Evolutionary conservation across 225 moss, liverwort and hornwort species (phyloP).

Genomic region (Pseudoscleropodium purum): DNA sequence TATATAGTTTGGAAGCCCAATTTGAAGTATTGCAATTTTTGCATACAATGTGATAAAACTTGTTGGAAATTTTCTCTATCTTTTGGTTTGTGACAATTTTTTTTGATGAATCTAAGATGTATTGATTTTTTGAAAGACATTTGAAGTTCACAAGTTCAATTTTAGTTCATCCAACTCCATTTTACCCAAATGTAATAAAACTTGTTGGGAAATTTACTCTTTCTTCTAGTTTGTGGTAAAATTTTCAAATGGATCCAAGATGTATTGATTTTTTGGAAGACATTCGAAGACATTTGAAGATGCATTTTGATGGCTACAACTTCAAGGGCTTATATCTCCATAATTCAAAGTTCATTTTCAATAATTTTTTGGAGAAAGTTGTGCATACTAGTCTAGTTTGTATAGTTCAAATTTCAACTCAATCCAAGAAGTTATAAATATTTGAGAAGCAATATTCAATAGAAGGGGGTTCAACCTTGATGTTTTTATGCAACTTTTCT

Average conservation of each 20-base stretch:
- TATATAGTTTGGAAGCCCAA: not conserved
- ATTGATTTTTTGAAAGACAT: not conserved
- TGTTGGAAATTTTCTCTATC: not conserved
- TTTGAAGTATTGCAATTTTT: not conserved
- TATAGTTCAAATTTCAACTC: not conserved
- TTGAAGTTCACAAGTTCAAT: not conserved
- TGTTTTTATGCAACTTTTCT: not conserved
- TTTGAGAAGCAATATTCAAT: not conserved
- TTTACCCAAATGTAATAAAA: not conserved
- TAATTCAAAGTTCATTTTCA: not conserved
- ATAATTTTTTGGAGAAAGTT: not conserved
- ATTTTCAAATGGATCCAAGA: not conserved
- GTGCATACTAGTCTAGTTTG: no score
- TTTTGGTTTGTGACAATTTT: not conserved
- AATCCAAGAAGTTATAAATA: not conserved
- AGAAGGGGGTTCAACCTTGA: not conserved
- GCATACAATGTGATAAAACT: not conserved
- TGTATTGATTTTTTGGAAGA: not conserved
- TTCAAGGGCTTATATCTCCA: not conserved
- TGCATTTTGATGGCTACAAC: not conserved
- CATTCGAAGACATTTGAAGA: no score
- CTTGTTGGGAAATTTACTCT: fast-evolving
- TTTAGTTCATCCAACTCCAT: no score
- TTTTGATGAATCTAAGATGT: not conserved
- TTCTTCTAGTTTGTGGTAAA: not conserved